A percentile compares a stretch with the other conserved stretches of the same genome.
phyloP scores from a whole-genome alignment of 2,329 filamentous ascomycete genomes.

The Cladobotryum protrusum region DNA sequence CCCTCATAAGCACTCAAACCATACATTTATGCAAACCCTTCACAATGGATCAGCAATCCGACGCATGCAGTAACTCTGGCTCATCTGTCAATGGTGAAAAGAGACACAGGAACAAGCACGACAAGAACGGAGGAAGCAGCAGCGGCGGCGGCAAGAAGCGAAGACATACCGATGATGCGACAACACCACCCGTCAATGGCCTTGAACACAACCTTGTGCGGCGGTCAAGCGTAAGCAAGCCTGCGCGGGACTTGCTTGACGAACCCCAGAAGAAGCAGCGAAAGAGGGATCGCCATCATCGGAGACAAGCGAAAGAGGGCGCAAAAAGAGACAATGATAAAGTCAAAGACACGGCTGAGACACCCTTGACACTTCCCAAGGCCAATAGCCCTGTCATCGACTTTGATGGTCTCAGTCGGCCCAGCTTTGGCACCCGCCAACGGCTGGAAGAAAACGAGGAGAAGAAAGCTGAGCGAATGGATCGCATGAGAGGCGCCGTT shows the following conservation, averaged over 20 bases:
- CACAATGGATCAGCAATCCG: neutral
- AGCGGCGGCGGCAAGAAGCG: neutral
- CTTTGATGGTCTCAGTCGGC: slow-evolving; percentile 55
- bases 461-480: slow-evolving; percentile 42
- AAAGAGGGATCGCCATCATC: slow-evolving; percentile 11
- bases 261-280: slow-evolving; percentile 34
- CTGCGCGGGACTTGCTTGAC: slow-evolving; percentile 55
- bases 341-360: neutral
- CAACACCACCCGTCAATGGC: slow-evolving; percentile 1
- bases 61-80: neutral
- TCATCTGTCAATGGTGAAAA: neutral
- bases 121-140: too few relatives aligned
- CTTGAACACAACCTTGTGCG: slow-evolving; percentile 21
- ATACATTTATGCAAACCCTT: neutral
- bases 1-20: too few relatives aligned
- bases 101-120: neutral
- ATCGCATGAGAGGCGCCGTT: slow-evolving; percentile 56
- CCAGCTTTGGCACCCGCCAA: slow-evolving; percentile 57
- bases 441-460: slow-evolving; percentile 49
- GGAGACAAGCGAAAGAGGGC: slow-evolving; percentile 1
- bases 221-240: slow-evolving; percentile 51
- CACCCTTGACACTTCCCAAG: neutral
- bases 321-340: neutral
- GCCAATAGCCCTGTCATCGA: slow-evolving; percentile 52
- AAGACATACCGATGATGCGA: neutral